Evolutionary conservation across 768 basidiomycete genomes (phyloP).

Genomic region (Agrocybe praecox): DNA sequence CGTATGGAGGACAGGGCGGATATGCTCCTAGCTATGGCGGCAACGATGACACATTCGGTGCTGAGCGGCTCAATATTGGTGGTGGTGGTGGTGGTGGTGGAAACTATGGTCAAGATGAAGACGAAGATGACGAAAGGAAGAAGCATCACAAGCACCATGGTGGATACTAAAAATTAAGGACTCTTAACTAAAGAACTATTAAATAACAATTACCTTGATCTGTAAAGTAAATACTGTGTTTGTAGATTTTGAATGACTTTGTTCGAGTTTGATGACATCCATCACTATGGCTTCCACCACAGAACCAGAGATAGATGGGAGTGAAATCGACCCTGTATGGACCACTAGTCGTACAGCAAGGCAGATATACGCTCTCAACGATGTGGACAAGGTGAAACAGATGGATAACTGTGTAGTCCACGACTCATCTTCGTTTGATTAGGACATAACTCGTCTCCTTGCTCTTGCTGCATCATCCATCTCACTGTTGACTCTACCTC

Average conservation of each 20-base stretch:
- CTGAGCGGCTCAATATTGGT: slow-evolving; percentile 46
- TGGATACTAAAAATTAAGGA: slow-evolving; percentile 3
- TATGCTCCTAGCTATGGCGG: slow-evolving; percentile 31
- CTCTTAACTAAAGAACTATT: no score
- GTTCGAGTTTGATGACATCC: slow-evolving; percentile 3
- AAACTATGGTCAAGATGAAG: slow-evolving; percentile 33
- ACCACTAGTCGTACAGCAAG: slow-evolving; percentile 77
- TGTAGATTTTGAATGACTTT: background rate
- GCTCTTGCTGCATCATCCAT: slow-evolving; percentile 78
- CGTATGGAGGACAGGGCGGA: slow-evolving; percentile 6
- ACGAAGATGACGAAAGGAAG: slow-evolving; percentile 26
- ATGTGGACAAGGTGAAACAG: slow-evolving; percentile 68
- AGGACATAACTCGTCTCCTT: slow-evolving; percentile 82
- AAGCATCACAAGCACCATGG: slow-evolving; percentile 9
- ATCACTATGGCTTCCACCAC: slow-evolving; percentile 26
- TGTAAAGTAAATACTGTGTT: no score
- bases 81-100: slow-evolving; percentile 19
- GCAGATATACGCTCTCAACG: slow-evolving; percentile 79
- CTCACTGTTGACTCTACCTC: slow-evolving; percentile 79
- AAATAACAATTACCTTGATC: no score
- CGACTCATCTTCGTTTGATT: background rate
- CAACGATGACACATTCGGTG: slow-evolving; percentile 51
- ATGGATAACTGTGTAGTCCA: background rate
- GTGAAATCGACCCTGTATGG: slow-evolving; percentile 80
- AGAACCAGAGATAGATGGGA: slow-evolving; percentile 34